Evolutionary conservation across 495 filamentous ascomycete species (phyloP).

Genomic region (Penicillium malachiteum): DNA sequence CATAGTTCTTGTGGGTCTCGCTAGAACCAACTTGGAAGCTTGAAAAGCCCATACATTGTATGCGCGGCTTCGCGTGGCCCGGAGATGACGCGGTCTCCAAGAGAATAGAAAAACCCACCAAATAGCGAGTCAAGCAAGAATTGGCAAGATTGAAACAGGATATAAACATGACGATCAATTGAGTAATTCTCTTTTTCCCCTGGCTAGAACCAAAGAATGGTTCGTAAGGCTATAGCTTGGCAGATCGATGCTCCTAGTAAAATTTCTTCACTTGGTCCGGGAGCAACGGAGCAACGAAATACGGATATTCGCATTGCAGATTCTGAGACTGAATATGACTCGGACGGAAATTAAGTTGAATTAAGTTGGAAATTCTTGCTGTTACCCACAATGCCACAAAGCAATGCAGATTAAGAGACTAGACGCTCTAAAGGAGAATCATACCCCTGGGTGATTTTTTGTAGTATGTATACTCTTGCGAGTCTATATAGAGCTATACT

Average conservation of each 20-base stretch:
- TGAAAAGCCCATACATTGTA: not conserved
- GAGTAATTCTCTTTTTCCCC: not conserved
- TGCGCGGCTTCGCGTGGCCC: not conserved
- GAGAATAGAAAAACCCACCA: not conserved
- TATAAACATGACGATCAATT: constrained; percentile 4
- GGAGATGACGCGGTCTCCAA: constrained; percentile 1
- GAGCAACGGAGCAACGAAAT: not conserved
- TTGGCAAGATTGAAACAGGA: constrained; percentile 2
- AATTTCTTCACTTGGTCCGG: constrained; percentile 10
- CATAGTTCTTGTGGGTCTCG: not conserved
- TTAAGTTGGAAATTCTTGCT: too few species aligned
- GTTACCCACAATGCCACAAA: too few species aligned
- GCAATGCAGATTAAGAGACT: too few species aligned
- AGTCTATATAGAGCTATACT: too few species aligned
- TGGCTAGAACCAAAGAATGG: not conserved
- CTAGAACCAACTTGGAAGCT: not conserved
- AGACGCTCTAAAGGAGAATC: too few species aligned
- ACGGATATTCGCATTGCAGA: too few species aligned
- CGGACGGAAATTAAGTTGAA: too few species aligned
- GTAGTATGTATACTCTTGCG: too few species aligned
- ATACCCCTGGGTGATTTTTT: too few species aligned
- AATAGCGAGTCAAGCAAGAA: not conserved
- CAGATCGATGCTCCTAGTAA: not conserved
- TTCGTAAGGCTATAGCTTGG: constrained; percentile 6
- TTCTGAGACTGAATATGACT: too few species aligned